phyloP scores from a whole-genome alignment of 352 stramenopile species.

The Globisporangium rhizosaccharum region DNA sequence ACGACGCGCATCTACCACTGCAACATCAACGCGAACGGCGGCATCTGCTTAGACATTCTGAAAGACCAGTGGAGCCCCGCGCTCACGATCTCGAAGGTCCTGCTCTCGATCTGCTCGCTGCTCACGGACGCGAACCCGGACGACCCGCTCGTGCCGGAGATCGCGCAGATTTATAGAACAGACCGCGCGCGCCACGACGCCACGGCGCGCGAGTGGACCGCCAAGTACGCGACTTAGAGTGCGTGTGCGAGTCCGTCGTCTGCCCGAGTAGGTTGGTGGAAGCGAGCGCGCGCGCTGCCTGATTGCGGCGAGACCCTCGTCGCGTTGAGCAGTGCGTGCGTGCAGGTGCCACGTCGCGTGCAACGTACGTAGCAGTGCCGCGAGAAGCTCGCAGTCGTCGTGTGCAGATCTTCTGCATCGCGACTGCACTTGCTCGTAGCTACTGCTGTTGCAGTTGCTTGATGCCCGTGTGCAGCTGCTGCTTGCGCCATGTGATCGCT shows the following conservation, averaged over 20 bases:
- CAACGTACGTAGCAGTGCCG: too few species aligned
- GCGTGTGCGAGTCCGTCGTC: neutral
- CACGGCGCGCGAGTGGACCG: conserved; percentile 96
- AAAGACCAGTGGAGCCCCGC: conserved; percentile 99
- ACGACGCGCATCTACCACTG: conserved; percentile 99
- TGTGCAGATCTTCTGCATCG: neutral
- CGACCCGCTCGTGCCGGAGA: conserved; percentile 94
- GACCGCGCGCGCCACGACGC: conserved; percentile 92
- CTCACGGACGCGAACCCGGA: conserved; percentile 99
- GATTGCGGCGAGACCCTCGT: too few species aligned
- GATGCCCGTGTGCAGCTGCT: neutral
- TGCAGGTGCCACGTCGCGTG: too few species aligned
- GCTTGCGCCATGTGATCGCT: neutral
- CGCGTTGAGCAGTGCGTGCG: too few species aligned
- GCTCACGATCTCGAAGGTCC: conserved; percentile 99
- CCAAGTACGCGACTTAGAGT: conserved; percentile 97
- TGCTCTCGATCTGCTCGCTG: conserved; percentile 99
- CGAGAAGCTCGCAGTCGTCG: too few species aligned
- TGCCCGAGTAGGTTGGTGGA: neutral
- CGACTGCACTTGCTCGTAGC: neutral
- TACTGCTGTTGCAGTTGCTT: neutral
- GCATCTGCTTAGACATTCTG: conserved; percentile 99
- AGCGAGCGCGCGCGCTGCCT: neutral
- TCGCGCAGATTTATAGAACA: conserved; percentile 94
- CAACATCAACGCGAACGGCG: conserved; percentile 99